Evolutionary conservation across 1,284 basidiomycete species (phyloP), one percentile per base, ranked within the genome.

Genomic region (Puccinia horiana): DNA sequence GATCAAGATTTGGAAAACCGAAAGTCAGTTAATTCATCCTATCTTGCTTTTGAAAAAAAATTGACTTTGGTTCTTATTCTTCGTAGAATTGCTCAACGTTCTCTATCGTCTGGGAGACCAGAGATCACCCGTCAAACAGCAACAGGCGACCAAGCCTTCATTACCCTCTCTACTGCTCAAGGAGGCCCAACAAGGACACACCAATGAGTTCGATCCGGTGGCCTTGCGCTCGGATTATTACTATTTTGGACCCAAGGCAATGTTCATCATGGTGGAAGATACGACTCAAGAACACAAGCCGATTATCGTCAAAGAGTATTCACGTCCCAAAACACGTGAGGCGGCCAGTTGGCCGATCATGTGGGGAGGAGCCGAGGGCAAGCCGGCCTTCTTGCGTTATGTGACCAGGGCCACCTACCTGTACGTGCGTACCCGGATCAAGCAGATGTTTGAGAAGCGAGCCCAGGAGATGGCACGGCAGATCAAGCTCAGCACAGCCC

Each of bases 261-360:
- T 90, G 86, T 98, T 94, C 87, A 89, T 98, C 42, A 90, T 99
- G 58, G 91, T 99, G 37, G 96, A 98, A 86, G 97, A 99, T 85
- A 91, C 94, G 83, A 91, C 91, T 8, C 91, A 92, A 83, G 92
- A 95, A 78, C 88, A 89, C 84, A 88, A 89, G 37, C 88, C 90
- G 5, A 87, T 91, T 85, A 88, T 90, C 85, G 87, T 88, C 82
- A 89, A 89, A 82, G 89, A 91, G 85, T 91, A 89, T 85, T 85
- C 87, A 20, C 84, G 86, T 77, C 87, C 87, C 61, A 83, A 84
- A 26, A 82, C 81, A 37, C 85, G 86, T 81, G 87, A 88, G 16
- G 85, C 84, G 23, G 86, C 88, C n/a, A 87, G 87, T 67, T 91
- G 90, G 89, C 90, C 90, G 0, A 85, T 88, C 6, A 85, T 90